These are phyloP conservation scores for Eudorina sp. DNA, from an alignment of 139 green algal genomes.

Conservation along the genomic window DNA sequence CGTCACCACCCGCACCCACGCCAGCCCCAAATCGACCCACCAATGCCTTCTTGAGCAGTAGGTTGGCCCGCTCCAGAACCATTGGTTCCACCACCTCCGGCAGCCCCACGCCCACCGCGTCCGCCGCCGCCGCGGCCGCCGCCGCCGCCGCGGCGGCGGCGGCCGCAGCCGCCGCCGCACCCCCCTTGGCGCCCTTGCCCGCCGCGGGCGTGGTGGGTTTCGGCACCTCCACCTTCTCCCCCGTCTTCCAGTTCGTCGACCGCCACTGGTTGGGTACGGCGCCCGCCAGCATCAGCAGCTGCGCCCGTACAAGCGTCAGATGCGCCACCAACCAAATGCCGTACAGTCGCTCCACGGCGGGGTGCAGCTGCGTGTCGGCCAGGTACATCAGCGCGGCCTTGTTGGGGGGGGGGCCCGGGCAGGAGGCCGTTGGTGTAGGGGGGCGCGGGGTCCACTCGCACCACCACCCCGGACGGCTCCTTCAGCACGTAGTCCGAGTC, in stretches of 20 bases:
- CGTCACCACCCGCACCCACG: not conserved
- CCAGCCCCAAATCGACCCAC: not conserved
- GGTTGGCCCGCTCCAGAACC: conserved; percentile 57
- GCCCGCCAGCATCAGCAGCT: conserved; percentile 45
- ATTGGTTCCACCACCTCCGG: conserved; percentile 53
- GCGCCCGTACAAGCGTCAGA: conserved; percentile 45
- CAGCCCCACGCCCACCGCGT: conserved; percentile 2
- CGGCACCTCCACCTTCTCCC: not conserved
- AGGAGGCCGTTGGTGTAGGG: conserved; percentile 21
- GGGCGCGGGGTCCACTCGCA: conserved; percentile 21
- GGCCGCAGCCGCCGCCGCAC: not conserved
- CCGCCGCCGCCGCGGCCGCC: not conserved
- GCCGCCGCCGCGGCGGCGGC: not conserved
- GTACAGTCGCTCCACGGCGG: conserved; percentile 58
- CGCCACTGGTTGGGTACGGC: conserved; percentile 59
- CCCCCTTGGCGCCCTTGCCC: not conserved
- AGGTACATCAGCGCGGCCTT: conserved; percentile 21
- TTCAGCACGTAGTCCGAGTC: conserved; percentile 57
- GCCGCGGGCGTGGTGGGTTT: not conserved
- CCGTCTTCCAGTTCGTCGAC: conserved; percentile 14
- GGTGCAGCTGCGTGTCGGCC: conserved; percentile 17
- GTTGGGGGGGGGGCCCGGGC: conserved; percentile 54
- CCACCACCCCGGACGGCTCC: conserved; percentile 33
- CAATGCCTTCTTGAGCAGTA: conserved; percentile 49
- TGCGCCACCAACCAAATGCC: conserved; percentile 60